Conservation (phyloP, 768 basidiomycete genomes). For the Pleurotus platypus region DNA sequence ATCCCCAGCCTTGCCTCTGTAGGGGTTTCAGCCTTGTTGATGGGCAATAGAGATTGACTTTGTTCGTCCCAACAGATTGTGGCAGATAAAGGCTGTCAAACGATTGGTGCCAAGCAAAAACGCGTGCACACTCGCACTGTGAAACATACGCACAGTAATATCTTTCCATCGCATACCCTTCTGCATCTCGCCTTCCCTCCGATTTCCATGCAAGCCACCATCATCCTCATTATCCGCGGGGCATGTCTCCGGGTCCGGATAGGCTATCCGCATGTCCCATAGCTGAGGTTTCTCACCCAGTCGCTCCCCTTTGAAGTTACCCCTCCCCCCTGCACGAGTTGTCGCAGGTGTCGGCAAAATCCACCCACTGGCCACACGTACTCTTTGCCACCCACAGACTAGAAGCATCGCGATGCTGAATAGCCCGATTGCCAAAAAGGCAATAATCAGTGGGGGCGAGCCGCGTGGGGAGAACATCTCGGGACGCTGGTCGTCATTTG, state of each 20-base stretch:
- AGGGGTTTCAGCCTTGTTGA: background rate
- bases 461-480: conserved; percentile 25
- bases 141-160: conserved; percentile 33
- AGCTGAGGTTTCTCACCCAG: conserved; percentile 34
- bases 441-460: conserved; percentile 56
- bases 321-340: background rate
- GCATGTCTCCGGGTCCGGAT: background rate
- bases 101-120: background rate
- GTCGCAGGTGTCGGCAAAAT: background rate
- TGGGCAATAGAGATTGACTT: conserved; percentile 2
- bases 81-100: conserved; percentile 2
- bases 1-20: background rate
- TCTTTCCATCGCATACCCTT: conserved; percentile 30
- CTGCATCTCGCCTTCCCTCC: conserved; percentile 4
- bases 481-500: background rate
- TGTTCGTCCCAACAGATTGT: conserved; percentile 1
- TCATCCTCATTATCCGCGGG: conserved; percentile 9
- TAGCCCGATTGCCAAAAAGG: conserved; percentile 56
- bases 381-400: conserved; percentile 42
- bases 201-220: conserved; percentile 8
- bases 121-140: background rate
- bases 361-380: conserved; percentile 18
- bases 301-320: background rate
- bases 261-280: conserved; percentile 39
- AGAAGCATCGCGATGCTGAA: conserved; percentile 46